phyloP scores from a whole-genome alignment of 1,284 basidiomycete genomes.

The Trichosporon faecale region DNA sequence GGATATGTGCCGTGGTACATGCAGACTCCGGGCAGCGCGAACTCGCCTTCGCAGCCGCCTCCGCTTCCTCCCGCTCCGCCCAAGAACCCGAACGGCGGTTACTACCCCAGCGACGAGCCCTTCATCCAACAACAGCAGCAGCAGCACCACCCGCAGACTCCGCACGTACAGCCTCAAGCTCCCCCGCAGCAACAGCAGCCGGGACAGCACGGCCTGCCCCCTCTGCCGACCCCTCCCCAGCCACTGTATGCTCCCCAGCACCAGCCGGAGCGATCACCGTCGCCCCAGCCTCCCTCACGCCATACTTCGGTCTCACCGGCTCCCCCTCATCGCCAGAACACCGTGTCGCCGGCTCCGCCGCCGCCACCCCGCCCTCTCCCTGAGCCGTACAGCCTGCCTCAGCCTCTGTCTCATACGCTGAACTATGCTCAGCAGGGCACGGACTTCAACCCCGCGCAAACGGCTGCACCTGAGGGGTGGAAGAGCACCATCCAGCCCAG shows the following conservation, averaged over 20 bases:
- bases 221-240: not conserved
- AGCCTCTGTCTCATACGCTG: slow-evolving; percentile 14
- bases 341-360: slow-evolving; percentile 2
- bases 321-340: not conserved
- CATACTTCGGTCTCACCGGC: not conserved
- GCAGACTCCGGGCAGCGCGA: slow-evolving; percentile 34
- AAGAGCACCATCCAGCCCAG: not conserved
- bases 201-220: not conserved
- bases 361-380: slow-evolving; percentile 10
- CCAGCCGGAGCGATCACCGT: not conserved
- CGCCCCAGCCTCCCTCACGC: slow-evolving; percentile 1
- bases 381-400: slow-evolving; percentile 8
- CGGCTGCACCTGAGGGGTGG: slow-evolving; percentile 13
- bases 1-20: slow-evolving; percentile 48
- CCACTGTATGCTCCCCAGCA: slow-evolving; percentile 9
- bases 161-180: not conserved
- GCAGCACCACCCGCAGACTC: slow-evolving; percentile 12
- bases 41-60: slow-evolving; percentile 29
- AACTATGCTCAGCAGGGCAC: slow-evolving; percentile 15
- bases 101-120: slow-evolving; percentile 49
- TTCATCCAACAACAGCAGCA: slow-evolving; percentile 31
- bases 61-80: slow-evolving; percentile 24
- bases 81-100: slow-evolving; percentile 29
- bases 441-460: slow-evolving; percentile 14
- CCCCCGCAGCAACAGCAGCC: slow-evolving; percentile 12